Conservation (phyloP, 768 basidiomycete genomes). For the Amanita muscaria region DNA sequence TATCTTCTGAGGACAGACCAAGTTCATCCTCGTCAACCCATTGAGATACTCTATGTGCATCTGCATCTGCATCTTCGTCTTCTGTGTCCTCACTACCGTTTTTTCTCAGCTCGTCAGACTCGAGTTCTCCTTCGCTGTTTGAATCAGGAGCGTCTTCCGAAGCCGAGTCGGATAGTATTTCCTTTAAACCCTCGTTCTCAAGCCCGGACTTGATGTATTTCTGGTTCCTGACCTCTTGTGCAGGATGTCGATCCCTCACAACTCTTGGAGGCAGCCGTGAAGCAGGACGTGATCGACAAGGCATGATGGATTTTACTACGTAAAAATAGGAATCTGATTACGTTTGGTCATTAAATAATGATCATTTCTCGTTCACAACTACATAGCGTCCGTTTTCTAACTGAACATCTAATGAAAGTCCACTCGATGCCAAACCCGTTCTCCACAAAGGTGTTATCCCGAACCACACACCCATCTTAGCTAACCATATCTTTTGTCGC, state of each 20-base stretch:
- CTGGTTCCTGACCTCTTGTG: neutral
- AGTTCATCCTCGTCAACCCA: conserved; percentile 49
- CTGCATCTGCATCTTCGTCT: conserved; percentile 31
- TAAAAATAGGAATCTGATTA: neutral
- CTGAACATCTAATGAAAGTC: conserved; percentile 51
- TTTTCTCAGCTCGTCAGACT: neutral
- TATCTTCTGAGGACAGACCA: conserved; percentile 29
- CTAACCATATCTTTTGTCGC: conserved; percentile 30
- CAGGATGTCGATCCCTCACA: neutral
- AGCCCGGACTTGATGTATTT: neutral
- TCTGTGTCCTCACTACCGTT: conserved; percentile 11
- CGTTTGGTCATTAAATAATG: neutral
- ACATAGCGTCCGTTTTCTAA: conserved; percentile 54
- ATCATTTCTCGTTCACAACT: conserved; percentile 20
- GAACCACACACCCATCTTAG: conserved; percentile 61
- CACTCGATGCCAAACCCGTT: conserved; percentile 38
- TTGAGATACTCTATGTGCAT: conserved; percentile 50
- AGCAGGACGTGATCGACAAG: conserved; percentile 28
- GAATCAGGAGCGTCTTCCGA: neutral
- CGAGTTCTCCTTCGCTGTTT: neutral
- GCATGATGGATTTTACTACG: conserved; percentile 19
- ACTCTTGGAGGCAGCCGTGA: conserved; percentile 2
- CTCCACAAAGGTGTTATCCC: conserved; percentile 60
- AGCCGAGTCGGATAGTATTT: no score
- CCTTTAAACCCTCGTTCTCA: neutral